Evolutionary conservation across 306 rosid species (phyloP).

Genomic region (Vigna nakashimae): DNA sequence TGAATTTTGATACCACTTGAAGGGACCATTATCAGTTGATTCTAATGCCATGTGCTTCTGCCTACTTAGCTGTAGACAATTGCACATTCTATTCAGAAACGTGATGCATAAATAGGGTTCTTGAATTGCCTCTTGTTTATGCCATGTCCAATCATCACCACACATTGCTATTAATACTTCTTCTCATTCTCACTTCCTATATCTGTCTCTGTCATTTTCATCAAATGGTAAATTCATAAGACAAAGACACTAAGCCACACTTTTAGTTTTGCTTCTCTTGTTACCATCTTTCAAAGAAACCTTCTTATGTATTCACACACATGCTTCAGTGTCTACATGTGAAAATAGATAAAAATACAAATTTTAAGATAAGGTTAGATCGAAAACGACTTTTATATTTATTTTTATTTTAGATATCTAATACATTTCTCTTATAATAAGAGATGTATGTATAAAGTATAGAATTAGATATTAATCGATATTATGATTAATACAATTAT

Average conservation of each 20-base stretch:
- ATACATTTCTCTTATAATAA: too few relatives aligned
- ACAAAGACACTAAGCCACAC: slow-evolving; percentile 26
- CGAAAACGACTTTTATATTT: too few relatives aligned
- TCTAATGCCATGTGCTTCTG: slow-evolving; percentile 65
- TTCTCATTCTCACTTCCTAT: slow-evolving; percentile 45
- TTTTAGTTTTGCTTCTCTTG: too few relatives aligned
- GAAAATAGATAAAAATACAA: too few relatives aligned
- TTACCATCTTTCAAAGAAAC: too few relatives aligned
- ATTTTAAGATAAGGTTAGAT: too few relatives aligned
- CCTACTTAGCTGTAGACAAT: slow-evolving; percentile 49
- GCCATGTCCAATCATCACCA: slow-evolving; percentile 45
- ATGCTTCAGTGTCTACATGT: too few relatives aligned
- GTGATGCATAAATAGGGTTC: slow-evolving; percentile 43
- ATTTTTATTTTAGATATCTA: too few relatives aligned
- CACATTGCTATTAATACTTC: slow-evolving; percentile 38
- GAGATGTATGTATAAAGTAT: too few relatives aligned
- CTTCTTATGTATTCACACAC: too few relatives aligned
- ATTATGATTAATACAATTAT: too few relatives aligned
- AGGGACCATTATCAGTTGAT: slow-evolving; percentile 53
- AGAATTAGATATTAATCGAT: too few relatives aligned
- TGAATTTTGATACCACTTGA: slow-evolving; percentile 33
- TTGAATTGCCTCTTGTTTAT: slow-evolving; percentile 48
- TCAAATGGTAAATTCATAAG: slow-evolving; percentile 30
- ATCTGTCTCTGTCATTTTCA: slow-evolving; percentile 53
- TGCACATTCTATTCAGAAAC: slow-evolving; percentile 53